phyloP scores from a whole-genome alignment of 2,329 filamentous ascomycete species.

The Penicillium psychrosexuale region DNA sequence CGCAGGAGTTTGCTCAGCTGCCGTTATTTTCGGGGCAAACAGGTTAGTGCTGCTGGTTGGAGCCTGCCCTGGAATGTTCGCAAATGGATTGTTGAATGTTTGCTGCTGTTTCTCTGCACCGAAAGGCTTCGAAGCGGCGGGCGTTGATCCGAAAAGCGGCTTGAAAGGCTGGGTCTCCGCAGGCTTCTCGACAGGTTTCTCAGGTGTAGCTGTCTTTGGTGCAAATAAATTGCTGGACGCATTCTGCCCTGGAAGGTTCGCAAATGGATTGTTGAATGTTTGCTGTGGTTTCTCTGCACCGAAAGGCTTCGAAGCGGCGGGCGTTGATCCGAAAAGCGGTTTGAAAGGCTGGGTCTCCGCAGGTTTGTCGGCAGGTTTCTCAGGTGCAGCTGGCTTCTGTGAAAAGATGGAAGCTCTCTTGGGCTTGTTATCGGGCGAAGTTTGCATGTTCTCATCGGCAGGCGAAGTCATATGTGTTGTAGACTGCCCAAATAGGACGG shows the following conservation, averaged over 20 bases:
- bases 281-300: not conserved
- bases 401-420: slow-evolving; percentile 9
- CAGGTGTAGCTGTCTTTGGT: not conserved
- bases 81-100: slow-evolving; percentile 8
- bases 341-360: slow-evolving; percentile 7
- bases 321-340: slow-evolving; percentile 7
- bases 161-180: slow-evolving; percentile 7
- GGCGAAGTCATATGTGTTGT: slow-evolving; percentile 7
- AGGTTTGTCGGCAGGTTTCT: slow-evolving; percentile 2
- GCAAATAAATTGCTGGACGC: slow-evolving; percentile 6
- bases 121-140: slow-evolving; percentile 1
- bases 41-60: not conserved
- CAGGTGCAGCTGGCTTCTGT: slow-evolving; percentile 1
- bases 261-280: slow-evolving; percentile 10
- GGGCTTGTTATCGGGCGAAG: slow-evolving; percentile 22
- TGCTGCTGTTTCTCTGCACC: not conserved
- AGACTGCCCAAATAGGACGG: slow-evolving; percentile 17
- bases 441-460: slow-evolving; percentile 24
- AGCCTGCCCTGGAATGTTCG: not conserved
- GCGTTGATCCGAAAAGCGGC: slow-evolving; percentile 7
- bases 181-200: slow-evolving; percentile 2
- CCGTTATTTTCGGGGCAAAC: slow-evolving; percentile 1
- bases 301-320: slow-evolving; percentile 1
- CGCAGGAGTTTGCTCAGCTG: not conserved
- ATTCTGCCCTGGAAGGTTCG: slow-evolving; percentile 8